These are phyloP conservation scores for Primulina tabacum DNA, from an alignment of 257 asterid genomes.

Conservation along the genomic window DNA sequence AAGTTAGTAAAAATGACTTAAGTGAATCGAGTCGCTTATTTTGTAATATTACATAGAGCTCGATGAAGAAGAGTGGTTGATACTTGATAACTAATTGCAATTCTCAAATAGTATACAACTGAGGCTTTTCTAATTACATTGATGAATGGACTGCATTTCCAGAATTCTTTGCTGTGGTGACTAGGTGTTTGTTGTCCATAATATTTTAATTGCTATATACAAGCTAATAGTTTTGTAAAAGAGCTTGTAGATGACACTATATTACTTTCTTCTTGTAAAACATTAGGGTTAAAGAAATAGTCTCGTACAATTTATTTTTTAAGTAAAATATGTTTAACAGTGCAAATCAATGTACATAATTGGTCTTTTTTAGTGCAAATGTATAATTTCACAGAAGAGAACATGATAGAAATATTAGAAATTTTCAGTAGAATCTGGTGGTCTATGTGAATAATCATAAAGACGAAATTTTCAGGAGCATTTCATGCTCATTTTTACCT, in stretches of 20 bases:
- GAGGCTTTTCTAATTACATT: not conserved
- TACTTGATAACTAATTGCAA: conserved; percentile 4
- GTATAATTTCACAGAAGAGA: not conserved
- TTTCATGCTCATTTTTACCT: not conserved
- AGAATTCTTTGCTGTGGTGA: conserved; percentile 3
- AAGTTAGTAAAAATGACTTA: no score
- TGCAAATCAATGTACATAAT: not conserved
- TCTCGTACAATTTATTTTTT: not conserved
- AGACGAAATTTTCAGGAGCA: not conserved
- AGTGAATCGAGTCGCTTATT: no score
- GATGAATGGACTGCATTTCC: not conserved
- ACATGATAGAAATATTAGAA: not conserved
- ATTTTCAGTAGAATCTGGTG: not conserved
- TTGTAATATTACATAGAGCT: not conserved
- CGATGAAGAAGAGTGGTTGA: conserved; percentile 13
- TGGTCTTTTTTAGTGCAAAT: no score
- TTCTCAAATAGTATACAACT: not conserved
- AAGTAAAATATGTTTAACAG: not conserved
- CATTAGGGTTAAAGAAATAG: not conserved
- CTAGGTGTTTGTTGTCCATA: not conserved
- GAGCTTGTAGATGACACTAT: not conserved
- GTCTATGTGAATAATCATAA: no score
- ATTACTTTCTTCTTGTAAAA: not conserved
- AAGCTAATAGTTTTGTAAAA: not conserved
- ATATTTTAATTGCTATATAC: not conserved